A percentile compares a stretch with the other conserved stretches of the same genome.
phyloP scores from a whole-genome alignment of 2,329 filamentous ascomycete genomes.

The Sphaerulina vaccinii region DNA sequence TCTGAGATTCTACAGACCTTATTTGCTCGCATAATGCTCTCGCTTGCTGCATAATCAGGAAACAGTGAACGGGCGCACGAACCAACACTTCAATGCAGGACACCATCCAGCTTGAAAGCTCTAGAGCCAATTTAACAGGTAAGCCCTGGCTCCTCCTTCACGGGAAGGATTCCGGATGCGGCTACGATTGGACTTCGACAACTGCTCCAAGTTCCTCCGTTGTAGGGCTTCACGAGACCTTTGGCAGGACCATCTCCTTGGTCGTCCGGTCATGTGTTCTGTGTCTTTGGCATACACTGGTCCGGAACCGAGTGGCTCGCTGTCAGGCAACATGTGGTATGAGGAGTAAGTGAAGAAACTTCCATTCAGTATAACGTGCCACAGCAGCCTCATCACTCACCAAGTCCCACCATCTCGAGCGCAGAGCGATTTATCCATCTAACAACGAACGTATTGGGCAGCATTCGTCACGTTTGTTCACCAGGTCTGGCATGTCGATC shows the following conservation, averaged over 20 bases:
- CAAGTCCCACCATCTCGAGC: neutral
- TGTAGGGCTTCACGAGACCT: neutral
- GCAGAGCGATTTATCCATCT: neutral
- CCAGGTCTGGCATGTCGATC: constrained; percentile 3
- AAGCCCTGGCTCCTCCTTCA: neutral
- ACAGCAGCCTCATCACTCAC: neutral
- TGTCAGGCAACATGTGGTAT: neutral
- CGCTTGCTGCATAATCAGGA: neutral
- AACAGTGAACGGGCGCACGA: neutral
- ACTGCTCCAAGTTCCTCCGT: neutral
- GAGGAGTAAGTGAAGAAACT: neutral
- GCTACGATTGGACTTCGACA: constrained; percentile 1
- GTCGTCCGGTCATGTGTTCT: neutral
- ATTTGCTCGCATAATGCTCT: no score
- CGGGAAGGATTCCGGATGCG: constrained; percentile 10
- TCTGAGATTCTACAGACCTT: no score
- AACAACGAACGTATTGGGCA: neutral
- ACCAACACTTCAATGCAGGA: neutral
- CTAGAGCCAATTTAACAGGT: neutral
- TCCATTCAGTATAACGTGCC: neutral
- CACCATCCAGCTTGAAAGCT: no score
- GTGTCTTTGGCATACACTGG: neutral
- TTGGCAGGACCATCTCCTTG: neutral
- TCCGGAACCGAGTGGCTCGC: neutral
- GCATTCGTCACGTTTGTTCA: neutral